Evolutionary conservation across 768 basidiomycete genomes (phyloP), one percentile per base, ranked within the genome.

Genomic region (Lactarius trivialis): DNA sequence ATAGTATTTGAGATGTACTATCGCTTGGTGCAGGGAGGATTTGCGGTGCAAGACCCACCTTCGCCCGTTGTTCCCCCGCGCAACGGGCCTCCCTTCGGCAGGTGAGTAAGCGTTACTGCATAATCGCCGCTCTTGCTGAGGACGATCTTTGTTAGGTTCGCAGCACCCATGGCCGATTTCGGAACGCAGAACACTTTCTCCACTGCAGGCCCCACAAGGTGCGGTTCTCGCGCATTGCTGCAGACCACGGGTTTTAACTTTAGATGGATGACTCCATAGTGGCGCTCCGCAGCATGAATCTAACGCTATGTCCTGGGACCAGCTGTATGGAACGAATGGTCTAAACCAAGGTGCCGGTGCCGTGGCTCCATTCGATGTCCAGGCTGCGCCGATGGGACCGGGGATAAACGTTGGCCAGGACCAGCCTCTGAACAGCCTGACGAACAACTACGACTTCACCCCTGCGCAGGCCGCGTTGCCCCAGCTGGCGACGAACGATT

Each of bases 361-460:
- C 7, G 21, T 24, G 56, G 61, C 61, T 54, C 51, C 52, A 54
- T 58, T 58, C 28, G 39, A 61, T 14, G 30, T 58, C 21, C 32
- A 41, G 30, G 21, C 48, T 9, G 45, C 49, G 30, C 48, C 28
- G 36, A n/a, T 24, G 32, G 56, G 19, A 57, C 61, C 39, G 39
- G 24, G 49, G 19, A 37, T 39, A 43, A 59, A 57, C 26, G 56
- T 57, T 52, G 39, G 28, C 30, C 36, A 50, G 32, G 32, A 34
- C 32, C 51, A 60, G 33, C 15, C 39, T 5, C 34, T 45, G 45
- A 21, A 48, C 43, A 24, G 41, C 24, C 15, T 36, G 21, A 12
- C 39, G 14, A n/a, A 33, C 52, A 26, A 11, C n/a, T 9, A 3
- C 43, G 49, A 17, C n/a, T 6, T 28, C 53, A 34, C 21, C 24